Conservation (phyloP, 768 basidiomycete genomes). For the Hydnomerulius pinastri region DNA sequence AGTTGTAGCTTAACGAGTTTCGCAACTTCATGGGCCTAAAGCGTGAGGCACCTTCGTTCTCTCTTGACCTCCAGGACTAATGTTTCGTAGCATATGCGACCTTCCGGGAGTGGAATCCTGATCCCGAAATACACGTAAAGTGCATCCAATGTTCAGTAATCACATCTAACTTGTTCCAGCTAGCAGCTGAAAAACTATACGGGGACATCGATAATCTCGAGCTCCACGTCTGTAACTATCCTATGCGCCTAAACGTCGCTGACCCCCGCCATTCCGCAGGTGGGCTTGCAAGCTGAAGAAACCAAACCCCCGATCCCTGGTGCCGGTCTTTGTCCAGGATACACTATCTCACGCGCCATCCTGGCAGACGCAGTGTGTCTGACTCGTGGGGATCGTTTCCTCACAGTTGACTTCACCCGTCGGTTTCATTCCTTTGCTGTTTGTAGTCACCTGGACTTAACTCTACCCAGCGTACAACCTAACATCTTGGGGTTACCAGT, state of each 20-base stretch:
- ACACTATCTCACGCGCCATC: slow-evolving; percentile 84
- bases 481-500: slow-evolving; percentile 78
- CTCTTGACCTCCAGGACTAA: slow-evolving; percentile 10
- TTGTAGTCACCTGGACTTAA: slow-evolving; percentile 5
- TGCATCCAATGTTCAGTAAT: no score
- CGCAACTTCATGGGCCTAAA: slow-evolving; percentile 70
- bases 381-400: slow-evolving; percentile 76
- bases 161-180: slow-evolving; percentile 35
- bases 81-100: slow-evolving; percentile 49
- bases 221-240: slow-evolving; percentile 56
- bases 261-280: slow-evolving; percentile 32
- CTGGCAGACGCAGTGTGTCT: slow-evolving; percentile 76
- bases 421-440: slow-evolving; percentile 25
- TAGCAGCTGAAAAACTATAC: slow-evolving; percentile 65
- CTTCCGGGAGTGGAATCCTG: slow-evolving; percentile 76
- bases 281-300: slow-evolving; percentile 74
- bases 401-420: slow-evolving; percentile 80
- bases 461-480: slow-evolving; percentile 60
- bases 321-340: slow-evolving; percentile 79
- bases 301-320: slow-evolving; percentile 64
- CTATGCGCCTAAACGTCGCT: neutral
- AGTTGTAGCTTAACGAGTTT: slow-evolving; percentile 64
- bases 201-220: slow-evolving; percentile 78
- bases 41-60: slow-evolving; percentile 41
- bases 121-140: slow-evolving; percentile 55